A percentile compares a stretch with the other conserved stretches of the same genome.
Evolutionary conservation across 2,329 filamentous ascomycete species (phyloP).

Genomic region (Elsinoe fawcettii): DNA sequence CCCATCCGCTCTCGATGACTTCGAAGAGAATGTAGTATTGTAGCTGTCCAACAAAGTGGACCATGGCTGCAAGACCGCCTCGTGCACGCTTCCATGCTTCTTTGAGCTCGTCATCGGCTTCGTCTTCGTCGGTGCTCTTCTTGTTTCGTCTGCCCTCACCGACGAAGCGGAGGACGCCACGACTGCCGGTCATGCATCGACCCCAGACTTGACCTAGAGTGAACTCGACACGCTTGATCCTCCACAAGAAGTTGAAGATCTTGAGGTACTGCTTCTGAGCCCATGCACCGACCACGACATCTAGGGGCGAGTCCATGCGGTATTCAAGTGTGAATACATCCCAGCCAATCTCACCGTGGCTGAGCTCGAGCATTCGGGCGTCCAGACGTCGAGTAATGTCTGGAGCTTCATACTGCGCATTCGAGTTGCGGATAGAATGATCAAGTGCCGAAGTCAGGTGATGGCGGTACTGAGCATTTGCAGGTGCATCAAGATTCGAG

Average conservation of each 20-base stretch:
- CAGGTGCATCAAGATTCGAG: slow-evolving; percentile 84
- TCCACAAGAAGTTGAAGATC: slow-evolving; percentile 98
- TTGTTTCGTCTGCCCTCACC: slow-evolving; percentile 41
- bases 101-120: slow-evolving; percentile 42
- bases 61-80: slow-evolving; percentile 90
- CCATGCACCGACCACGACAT: slow-evolving; percentile 95
- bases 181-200: slow-evolving; percentile 86
- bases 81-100: slow-evolving; percentile 81
- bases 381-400: slow-evolving; percentile 88
- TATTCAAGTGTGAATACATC: slow-evolving; percentile 99
- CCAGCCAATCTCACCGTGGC: slow-evolving; percentile 96
- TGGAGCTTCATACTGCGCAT: slow-evolving; percentile 87
- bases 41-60: slow-evolving; percentile 92
- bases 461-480: slow-evolving; percentile 94
- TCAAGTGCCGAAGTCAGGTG: slow-evolving; percentile 96
- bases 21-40: slow-evolving; percentile 99
- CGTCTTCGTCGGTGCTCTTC: slow-evolving; percentile 23
- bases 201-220: slow-evolving; percentile 86
- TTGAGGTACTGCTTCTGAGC: slow-evolving; percentile 95
- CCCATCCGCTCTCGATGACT: slow-evolving; percentile 95
- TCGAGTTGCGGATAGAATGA: slow-evolving; percentile 92
- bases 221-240: slow-evolving; percentile 96
- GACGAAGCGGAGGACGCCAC: slow-evolving; percentile 76
- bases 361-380: slow-evolving; percentile 95
- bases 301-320: slow-evolving; percentile 91